These are phyloP conservation scores for Arxiozyma heterogenica DNA, from an alignment of 1,139 yeast species.

Conservation along the genomic window DNA sequence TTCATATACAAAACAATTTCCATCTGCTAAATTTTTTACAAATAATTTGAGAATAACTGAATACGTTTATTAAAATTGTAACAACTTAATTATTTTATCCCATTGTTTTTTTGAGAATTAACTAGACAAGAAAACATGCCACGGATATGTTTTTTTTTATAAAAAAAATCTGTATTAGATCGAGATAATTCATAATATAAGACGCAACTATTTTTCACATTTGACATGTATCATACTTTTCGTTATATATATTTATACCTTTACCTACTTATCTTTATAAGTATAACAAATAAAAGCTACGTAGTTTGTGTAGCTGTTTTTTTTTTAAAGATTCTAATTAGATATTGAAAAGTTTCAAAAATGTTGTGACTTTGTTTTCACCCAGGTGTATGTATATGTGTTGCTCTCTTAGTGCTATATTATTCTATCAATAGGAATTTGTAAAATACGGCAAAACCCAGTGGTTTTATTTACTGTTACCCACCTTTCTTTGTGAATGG, in stretches of 20 bases:
- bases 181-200: not conserved
- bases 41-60: not conserved
- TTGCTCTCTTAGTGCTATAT: not conserved
- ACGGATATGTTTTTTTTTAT: too few species aligned
- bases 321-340: too few species aligned
- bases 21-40: too few species aligned
- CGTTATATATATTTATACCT: not conserved
- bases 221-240: not conserved
- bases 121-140: not conserved
- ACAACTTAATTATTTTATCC: too few species aligned
- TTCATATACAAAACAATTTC: not conserved
- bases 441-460: not conserved
- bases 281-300: not conserved
- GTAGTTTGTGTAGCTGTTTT: not conserved
- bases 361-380: not conserved
- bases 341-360: too few species aligned
- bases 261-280: too few species aligned
- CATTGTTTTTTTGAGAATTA: not conserved
- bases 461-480: not conserved
- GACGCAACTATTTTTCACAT: not conserved
- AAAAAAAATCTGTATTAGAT: not conserved
- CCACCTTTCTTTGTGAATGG: not conserved
- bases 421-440: too few species aligned
- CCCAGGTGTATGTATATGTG: not conserved
- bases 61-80: not conserved